Conservation (phyloP, 331 rosid species). For the Malus hybrid region DNA sequence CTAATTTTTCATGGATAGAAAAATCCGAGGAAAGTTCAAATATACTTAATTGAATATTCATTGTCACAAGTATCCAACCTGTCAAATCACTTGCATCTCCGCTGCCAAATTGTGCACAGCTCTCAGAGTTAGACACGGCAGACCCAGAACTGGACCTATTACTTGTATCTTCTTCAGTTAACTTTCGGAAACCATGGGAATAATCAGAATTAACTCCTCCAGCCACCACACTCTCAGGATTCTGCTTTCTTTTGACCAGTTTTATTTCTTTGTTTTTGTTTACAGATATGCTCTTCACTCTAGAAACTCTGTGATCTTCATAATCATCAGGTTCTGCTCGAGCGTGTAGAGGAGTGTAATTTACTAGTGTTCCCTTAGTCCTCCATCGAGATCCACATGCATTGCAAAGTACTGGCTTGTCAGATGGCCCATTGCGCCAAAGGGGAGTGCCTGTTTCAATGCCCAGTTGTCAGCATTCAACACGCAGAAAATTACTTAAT, state of each 20-base stretch:
- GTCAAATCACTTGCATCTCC: conserved; percentile 91
- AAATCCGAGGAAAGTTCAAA: not conserved
- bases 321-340: conserved; percentile 77
- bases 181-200: conserved; percentile 55
- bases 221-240: conserved; percentile 34
- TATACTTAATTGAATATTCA: conserved; percentile 5
- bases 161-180: conserved; percentile 72
- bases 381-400: conserved; percentile 99
- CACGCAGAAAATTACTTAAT: not conserved
- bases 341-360: conserved; percentile 96
- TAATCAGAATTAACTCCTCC: conserved; percentile 46
- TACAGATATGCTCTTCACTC: conserved; percentile 56
- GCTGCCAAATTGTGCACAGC: conserved; percentile 81
- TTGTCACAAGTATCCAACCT: conserved; percentile 46
- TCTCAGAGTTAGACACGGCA: conserved; percentile 85
- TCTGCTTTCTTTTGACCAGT: conserved; percentile 62
- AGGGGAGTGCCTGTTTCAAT: conserved; percentile 90
- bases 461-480: conserved; percentile 29
- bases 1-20: not conserved
- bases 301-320: conserved; percentile 63
- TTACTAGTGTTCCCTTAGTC: conserved; percentile 98
- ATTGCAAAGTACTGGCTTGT: conserved; percentile 96
- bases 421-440: conserved; percentile 99
- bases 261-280: conserved; percentile 72
- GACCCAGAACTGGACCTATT: conserved; percentile 97